phyloP scores from a whole-genome alignment of 148 eudicot species.

The Rhododendron griersonianum region DNA sequence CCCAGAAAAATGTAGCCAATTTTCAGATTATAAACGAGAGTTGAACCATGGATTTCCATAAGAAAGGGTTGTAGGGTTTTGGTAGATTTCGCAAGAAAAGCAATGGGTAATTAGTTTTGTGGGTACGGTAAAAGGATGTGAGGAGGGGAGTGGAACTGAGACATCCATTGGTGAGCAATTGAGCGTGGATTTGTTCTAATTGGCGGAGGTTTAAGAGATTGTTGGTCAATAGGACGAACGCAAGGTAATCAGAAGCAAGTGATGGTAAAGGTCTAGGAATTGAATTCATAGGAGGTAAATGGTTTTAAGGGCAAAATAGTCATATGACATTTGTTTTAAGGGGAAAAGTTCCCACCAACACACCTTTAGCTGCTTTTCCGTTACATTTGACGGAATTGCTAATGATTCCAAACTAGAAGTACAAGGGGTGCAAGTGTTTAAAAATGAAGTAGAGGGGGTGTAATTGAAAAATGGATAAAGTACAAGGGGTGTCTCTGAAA shows the following conservation, averaged over 20 bases:
- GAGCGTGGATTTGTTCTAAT: conserved; percentile 32
- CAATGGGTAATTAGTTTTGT: conserved; percentile 18
- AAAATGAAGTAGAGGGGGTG: too few species aligned
- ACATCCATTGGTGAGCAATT: conserved; percentile 24
- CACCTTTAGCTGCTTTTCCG: too few species aligned
- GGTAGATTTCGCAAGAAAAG: conserved; percentile 21
- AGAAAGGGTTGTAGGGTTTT: conserved; percentile 20
- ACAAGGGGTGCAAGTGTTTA: too few species aligned
- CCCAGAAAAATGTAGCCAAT: conserved; percentile 4
- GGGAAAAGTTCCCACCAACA: too few species aligned
- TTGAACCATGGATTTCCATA: conserved; percentile 35
- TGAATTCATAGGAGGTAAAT: not conserved
- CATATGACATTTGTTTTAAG: too few species aligned
- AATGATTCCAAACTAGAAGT: too few species aligned
- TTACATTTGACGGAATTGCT: too few species aligned
- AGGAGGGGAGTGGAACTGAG: conserved; percentile 25
- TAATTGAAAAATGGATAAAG: too few species aligned
- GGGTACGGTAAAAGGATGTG: conserved; percentile 20
- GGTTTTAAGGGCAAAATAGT: too few species aligned
- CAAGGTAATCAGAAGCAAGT: conserved; percentile 7
- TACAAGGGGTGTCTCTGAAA: too few species aligned
- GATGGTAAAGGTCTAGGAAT: conserved; percentile 2
- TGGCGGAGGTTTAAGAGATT: conserved; percentile 4
- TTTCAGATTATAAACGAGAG: conserved; percentile 25
- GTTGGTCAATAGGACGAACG: not conserved